Evolutionary conservation across 495 filamentous ascomycete genomes (phyloP).

Genomic region (Trypethelium eluteriae): DNA sequence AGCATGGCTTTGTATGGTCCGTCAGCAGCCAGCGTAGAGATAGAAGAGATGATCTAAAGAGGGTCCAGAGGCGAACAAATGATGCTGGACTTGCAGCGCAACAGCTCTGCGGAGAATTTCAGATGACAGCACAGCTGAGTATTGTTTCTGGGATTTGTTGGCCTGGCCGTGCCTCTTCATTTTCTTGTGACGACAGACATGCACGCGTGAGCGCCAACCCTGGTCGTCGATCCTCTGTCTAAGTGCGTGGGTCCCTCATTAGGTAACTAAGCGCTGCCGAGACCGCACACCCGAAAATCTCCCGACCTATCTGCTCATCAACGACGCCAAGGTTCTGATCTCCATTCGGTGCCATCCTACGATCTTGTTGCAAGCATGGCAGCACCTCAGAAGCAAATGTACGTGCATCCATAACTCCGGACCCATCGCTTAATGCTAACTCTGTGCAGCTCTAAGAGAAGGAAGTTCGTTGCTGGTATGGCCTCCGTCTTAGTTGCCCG

Average conservation of each 20-base stretch:
- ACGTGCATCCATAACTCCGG: not conserved
- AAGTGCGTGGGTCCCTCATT: not conserved
- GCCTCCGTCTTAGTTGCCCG: conserved; percentile 11
- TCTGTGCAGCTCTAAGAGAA: conserved; percentile 76
- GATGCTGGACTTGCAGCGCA: too few species aligned
- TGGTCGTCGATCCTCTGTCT: not conserved
- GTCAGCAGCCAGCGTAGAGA: not conserved
- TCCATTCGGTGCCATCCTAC: not conserved
- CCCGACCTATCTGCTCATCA: conserved; percentile 5
- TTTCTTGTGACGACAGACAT: conserved; percentile 1
- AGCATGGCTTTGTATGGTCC: not conserved
- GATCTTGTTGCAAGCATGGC: not conserved
- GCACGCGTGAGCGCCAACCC: not conserved
- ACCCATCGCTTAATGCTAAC: conserved; percentile 17
- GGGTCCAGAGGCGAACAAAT: too few species aligned
- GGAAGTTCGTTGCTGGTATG: conserved; percentile 90
- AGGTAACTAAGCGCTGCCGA: conserved; percentile 4
- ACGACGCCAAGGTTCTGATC: not conserved
- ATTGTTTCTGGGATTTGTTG: not conserved
- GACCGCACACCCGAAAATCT: conserved; percentile 8
- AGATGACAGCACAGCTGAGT: not conserved
- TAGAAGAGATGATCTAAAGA: not conserved
- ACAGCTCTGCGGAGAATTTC: too few species aligned
- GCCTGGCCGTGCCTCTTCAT: conserved; percentile 2
- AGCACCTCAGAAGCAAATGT: conserved; percentile 8